Conservation (phyloP, 805 yeast species). For the Ogataea zsoltii region DNA sequence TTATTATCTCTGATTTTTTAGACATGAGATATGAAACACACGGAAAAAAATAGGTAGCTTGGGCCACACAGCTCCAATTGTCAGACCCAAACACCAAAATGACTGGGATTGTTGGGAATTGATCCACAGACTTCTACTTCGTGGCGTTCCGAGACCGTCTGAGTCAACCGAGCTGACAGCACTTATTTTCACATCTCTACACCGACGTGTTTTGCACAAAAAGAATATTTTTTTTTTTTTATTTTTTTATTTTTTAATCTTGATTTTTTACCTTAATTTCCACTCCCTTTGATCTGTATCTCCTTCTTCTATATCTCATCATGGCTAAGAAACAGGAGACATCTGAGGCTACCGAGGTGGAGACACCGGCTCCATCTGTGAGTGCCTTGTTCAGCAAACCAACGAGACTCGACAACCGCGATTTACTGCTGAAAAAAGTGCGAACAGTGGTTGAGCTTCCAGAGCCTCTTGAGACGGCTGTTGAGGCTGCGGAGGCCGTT, state of each 20-base stretch:
- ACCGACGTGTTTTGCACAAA: conserved; percentile 1
- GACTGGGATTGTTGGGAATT: too few species aligned
- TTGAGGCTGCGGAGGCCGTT: conserved; percentile 20
- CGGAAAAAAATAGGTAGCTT: too few species aligned
- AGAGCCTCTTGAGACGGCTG: conserved; percentile 20
- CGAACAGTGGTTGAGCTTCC: conserved; percentile 24
- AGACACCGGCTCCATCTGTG: conserved; percentile 11
- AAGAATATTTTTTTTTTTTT: not conserved
- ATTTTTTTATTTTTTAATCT: not conserved
- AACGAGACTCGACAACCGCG: conserved; percentile 45
- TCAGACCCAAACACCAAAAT: too few species aligned
- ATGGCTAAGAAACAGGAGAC: conserved; percentile 1
- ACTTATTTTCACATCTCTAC: too few species aligned
- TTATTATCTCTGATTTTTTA: too few species aligned
- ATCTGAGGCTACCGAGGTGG: not conserved
- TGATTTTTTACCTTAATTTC: too few species aligned
- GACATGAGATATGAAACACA: too few species aligned
- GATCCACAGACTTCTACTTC: too few species aligned
- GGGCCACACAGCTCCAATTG: too few species aligned
- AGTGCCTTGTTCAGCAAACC: conserved; percentile 39
- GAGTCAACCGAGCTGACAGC: too few species aligned
- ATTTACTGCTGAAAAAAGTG: conserved; percentile 29
- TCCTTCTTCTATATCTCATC: not conserved
- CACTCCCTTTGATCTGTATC: too few species aligned
- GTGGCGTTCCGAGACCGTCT: too few species aligned